Conservation (phyloP, 2,329 filamentous ascomycete genomes). For the Alternaria atra region DNA sequence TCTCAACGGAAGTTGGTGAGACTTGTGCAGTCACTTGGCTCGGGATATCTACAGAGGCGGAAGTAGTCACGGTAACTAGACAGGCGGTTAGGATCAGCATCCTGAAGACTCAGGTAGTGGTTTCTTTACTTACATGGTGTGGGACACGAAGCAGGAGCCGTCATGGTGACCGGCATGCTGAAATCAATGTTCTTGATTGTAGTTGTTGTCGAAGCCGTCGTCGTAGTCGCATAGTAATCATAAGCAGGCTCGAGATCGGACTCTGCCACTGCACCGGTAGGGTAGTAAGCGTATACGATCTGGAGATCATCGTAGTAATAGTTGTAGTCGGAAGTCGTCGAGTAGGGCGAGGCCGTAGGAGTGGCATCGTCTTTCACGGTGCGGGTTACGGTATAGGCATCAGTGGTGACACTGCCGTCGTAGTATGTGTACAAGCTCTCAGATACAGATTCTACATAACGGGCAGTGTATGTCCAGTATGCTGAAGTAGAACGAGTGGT, state of each 20-base stretch:
- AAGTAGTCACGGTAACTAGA: constrained; percentile 27
- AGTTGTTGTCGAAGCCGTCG: constrained; percentile 11
- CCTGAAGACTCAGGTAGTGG: not conserved
- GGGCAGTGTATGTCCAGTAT: constrained; percentile 39
- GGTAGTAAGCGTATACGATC: constrained; percentile 33
- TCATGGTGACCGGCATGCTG: constrained; percentile 44
- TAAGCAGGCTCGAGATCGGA: constrained; percentile 34
- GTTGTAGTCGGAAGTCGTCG: constrained; percentile 14
- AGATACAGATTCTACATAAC: constrained; percentile 27
- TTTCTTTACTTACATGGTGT: constrained; percentile 23
- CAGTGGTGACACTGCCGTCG: constrained; percentile 15
- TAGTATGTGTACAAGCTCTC: constrained; percentile 25
- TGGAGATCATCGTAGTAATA: constrained; percentile 25
- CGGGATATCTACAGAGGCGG: constrained; percentile 33
- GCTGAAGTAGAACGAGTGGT: constrained; percentile 11
- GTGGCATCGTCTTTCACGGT: constrained; percentile 37
- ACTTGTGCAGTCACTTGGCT: constrained; percentile 35
- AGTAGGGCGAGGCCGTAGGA: constrained; percentile 33
- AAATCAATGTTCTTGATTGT: constrained; percentile 24
- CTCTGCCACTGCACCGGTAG: constrained; percentile 29
- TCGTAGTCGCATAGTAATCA: constrained; percentile 16
- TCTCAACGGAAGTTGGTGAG: constrained; percentile 31
- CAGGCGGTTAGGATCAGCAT: not conserved
- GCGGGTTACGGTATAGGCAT: constrained; percentile 23
- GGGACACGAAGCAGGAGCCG: constrained; percentile 39